Conservation (phyloP, 208 protist genomes). For the Acanthamoeba rhysodes region DNA sequence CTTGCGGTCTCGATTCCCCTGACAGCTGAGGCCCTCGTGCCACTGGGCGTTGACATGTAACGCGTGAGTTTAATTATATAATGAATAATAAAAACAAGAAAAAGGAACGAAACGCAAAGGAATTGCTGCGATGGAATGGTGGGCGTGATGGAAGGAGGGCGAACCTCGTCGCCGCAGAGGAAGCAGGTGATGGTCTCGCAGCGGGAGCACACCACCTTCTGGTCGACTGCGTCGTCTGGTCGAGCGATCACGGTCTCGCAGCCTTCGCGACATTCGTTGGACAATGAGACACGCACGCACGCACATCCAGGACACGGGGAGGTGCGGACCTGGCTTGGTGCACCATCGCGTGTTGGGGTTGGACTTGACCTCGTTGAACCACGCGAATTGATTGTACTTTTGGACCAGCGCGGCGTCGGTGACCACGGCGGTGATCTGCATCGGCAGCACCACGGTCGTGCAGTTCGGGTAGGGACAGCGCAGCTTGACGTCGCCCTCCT, state of each 20-base stretch:
- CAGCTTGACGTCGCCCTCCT: slow-evolving; percentile 66
- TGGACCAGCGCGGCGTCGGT: background rate
- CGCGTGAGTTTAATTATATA: no score
- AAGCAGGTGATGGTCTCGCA: slow-evolving; percentile 51
- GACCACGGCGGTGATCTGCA: slow-evolving; percentile 26
- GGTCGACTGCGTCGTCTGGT: background rate
- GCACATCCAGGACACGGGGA: no score
- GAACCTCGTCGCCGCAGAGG: slow-evolving; percentile 56
- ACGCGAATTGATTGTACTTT: slow-evolving; percentile 65
- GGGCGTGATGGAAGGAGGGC: background rate
- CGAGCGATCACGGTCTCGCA: slow-evolving; percentile 41
- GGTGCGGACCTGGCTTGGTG: slow-evolving; percentile 26
- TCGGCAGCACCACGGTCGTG: background rate
- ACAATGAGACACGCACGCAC: background rate
- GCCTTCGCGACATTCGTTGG: background rate
- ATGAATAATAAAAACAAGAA: background rate
- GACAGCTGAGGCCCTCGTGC: slow-evolving; percentile 48
- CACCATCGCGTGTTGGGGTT: slow-evolving; percentile 71
- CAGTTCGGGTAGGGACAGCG: slow-evolving; percentile 28
- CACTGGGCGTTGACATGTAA: background rate
- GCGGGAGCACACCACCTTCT: background rate
- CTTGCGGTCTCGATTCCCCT: slow-evolving; percentile 4
- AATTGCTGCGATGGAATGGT: background rate
- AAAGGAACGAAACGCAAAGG: background rate
- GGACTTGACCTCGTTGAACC: slow-evolving; percentile 55